Conservation (phyloP, 805 yeast species). For the Starmera pachycereana region DNA sequence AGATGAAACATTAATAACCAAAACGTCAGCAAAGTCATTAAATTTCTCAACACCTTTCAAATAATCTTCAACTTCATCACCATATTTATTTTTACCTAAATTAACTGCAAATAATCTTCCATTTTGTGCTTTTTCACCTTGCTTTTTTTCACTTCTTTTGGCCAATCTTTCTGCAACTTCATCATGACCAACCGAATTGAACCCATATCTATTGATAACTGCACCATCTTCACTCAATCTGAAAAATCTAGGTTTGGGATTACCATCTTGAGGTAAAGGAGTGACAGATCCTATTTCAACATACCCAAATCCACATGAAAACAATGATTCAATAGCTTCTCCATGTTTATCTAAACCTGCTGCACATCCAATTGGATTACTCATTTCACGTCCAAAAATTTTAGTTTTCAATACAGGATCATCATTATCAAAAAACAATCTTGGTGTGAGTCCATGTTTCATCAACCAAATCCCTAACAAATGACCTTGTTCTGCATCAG, state of each 20-base stretch:
- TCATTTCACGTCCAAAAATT: constrained; percentile 54
- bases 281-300: constrained; percentile 93
- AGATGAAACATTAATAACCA: constrained; percentile 85
- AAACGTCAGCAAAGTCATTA: constrained; percentile 78
- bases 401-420: constrained; percentile 44
- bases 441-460: constrained; percentile 62
- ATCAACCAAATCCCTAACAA: constrained; percentile 58
- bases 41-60: constrained; percentile 73
- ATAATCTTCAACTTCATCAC: constrained; percentile 85
- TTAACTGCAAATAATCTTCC: constrained; percentile 71
- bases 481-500: constrained; percentile 87
- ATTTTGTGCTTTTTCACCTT: constrained; percentile 17
- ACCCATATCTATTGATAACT: constrained; percentile 90
- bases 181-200: constrained; percentile 84
- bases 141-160: constrained; percentile 30
- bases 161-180: constrained; percentile 60
- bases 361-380: constrained; percentile 83
- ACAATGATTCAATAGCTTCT: constrained; percentile 77
- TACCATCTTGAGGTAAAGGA: constrained; percentile 89
- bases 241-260: constrained; percentile 88
- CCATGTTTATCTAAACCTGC: constrained; percentile 95
- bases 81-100: constrained; percentile 85
- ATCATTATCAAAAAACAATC: constrained; percentile 41
- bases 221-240: constrained; percentile 79
- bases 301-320: constrained; percentile 72